Conservation (phyloP, 495 filamentous ascomycete genomes). For the Tirmania nivea region DNA sequence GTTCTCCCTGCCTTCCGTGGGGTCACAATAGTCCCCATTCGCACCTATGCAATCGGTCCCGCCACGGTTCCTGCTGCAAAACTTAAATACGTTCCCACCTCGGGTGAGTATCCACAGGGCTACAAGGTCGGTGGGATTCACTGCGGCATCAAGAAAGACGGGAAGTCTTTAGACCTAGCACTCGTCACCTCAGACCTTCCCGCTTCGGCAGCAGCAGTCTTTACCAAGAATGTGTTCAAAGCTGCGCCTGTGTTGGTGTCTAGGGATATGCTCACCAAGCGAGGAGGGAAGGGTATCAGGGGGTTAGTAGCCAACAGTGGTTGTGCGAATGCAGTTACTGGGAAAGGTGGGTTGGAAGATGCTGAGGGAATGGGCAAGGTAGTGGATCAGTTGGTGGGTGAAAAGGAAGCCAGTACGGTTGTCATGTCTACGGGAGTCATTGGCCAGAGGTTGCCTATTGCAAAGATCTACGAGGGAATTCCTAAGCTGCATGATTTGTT, state of each 20-base stretch:
- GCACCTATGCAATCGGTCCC: background rate
- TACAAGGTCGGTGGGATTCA: conserved; percentile 74
- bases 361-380: conserved; percentile 58
- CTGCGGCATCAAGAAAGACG: conserved; percentile 81
- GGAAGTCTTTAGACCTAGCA: conserved; percentile 74
- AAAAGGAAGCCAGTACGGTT: conserved; percentile 44
- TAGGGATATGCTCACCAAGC: conserved; percentile 41
- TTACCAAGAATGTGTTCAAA: conserved; percentile 97
- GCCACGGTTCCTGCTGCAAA: background rate
- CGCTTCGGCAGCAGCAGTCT: conserved; percentile 81
- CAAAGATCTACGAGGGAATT: conserved; percentile 67
- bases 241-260: conserved; percentile 82
- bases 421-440: conserved; percentile 99
- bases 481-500: conserved; percentile 50
- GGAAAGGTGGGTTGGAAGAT: conserved; percentile 76
- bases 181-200: conserved; percentile 70
- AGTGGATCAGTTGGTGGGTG: conserved; percentile 43
- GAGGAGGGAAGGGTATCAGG: conserved; percentile 46
- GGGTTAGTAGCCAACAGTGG: conserved; percentile 86
- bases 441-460: conserved; percentile 81
- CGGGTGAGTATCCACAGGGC: conserved; percentile 69
- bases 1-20: no score
- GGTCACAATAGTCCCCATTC: background rate
- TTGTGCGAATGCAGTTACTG: conserved; percentile 94
- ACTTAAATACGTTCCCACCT: conserved; percentile 51